Evolutionary conservation across 2,329 filamentous ascomycete species (phyloP).

Genomic region (Botrytis squamosa): DNA sequence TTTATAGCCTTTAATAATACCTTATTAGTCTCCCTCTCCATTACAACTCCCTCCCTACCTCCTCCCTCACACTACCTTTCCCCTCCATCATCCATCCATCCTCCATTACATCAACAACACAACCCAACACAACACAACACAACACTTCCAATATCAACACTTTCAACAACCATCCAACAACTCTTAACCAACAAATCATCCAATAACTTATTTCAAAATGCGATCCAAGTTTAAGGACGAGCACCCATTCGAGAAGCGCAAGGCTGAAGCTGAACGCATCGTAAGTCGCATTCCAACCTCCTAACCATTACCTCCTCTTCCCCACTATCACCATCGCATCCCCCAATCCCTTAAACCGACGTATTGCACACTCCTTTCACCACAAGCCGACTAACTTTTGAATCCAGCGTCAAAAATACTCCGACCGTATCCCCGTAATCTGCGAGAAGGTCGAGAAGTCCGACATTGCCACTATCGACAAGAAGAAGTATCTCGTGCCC

Average conservation of each 20-base stretch:
- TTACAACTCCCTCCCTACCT: neutral
- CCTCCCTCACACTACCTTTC: neutral
- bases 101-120: slow-evolving; percentile 13
- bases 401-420: slow-evolving; percentile 81
- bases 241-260: slow-evolving; percentile 99
- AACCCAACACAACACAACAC: neutral
- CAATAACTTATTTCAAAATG: slow-evolving; percentile 61
- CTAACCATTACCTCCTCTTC: slow-evolving; percentile 16
- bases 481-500: slow-evolving; percentile 99
- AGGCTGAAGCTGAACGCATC: slow-evolving; percentile 93
- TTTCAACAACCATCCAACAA: neutral
- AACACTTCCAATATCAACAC: neutral
- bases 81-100: slow-evolving; percentile 14
- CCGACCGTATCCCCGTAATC: slow-evolving; percentile 97
- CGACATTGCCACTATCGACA: slow-evolving; percentile 99
- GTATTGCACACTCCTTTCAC: slow-evolving; percentile 10
- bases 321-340: slow-evolving; percentile 14
- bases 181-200: slow-evolving; percentile 7
- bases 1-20: neutral
- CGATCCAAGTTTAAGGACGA: slow-evolving; percentile 99
- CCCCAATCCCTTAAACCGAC: slow-evolving; percentile 18
- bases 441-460: slow-evolving; percentile 99
- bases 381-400: neutral
- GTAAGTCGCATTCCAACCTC: slow-evolving; percentile 30
- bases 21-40: neutral